Percentiles rank a stretch among this genome's conserved stretches.
Evolutionary conservation across 2,329 filamentous ascomycete genomes (phyloP).

Genomic region (Exophiala calicioides): DNA sequence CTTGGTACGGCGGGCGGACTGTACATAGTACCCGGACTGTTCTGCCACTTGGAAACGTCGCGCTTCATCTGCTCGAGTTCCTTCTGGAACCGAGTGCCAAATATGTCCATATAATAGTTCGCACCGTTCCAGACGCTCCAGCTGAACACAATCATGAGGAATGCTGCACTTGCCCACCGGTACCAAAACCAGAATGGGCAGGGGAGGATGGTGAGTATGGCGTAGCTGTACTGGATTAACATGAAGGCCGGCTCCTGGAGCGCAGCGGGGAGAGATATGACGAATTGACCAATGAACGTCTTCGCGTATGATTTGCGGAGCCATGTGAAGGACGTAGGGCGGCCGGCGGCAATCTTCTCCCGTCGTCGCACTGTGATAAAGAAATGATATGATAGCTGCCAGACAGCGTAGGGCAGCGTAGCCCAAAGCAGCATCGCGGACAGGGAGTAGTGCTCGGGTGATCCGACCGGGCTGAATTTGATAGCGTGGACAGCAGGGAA

Average conservation of each 20-base stretch:
- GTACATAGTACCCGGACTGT: constrained; percentile 43
- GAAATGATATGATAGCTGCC: constrained; percentile 92
- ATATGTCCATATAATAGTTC: constrained; percentile 97
- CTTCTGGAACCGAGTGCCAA: constrained; percentile 94
- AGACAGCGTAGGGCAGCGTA: constrained; percentile 85
- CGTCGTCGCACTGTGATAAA: constrained; percentile 92
- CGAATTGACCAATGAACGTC: constrained; percentile 81
- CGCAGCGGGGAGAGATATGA: constrained; percentile 71
- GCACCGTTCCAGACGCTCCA: constrained; percentile 98
- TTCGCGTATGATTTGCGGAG: constrained; percentile 87
- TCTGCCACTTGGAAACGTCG: constrained; percentile 88
- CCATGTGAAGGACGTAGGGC: constrained; percentile 97
- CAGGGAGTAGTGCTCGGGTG: constrained; percentile 76
- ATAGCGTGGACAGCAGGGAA: constrained; percentile 88
- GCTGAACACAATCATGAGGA: constrained; percentile 79
- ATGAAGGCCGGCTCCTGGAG: constrained; percentile 92
- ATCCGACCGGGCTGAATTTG: constrained; percentile 67
- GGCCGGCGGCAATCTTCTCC: constrained; percentile 92
- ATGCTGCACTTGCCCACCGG: constrained; percentile 72
- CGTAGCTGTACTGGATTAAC: constrained; percentile 91
- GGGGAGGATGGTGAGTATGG: constrained; percentile 87
- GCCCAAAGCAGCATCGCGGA: constrained; percentile 91
- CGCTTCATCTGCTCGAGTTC: constrained; percentile 86
- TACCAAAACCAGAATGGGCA: constrained; percentile 95
- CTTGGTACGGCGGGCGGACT: constrained; percentile 20